Evolutionary conservation across 139 green algal species (phyloP).

Genomic region (Closterium sp.): DNA sequence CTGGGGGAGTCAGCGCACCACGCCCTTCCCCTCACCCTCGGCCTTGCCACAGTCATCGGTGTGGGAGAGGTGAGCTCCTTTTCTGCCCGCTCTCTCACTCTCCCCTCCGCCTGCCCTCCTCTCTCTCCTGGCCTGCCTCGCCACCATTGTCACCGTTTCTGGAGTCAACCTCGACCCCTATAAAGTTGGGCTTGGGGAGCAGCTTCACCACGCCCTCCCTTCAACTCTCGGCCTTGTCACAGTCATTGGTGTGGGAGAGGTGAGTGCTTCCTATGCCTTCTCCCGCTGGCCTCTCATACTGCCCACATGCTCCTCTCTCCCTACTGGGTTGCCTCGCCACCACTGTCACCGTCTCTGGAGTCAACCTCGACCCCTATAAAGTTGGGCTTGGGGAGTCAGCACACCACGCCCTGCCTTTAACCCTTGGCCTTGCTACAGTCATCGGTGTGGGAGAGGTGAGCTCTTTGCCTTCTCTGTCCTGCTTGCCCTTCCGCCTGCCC

Average conservation of each 20-base stretch:
- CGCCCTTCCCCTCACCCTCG: constrained; percentile 16
- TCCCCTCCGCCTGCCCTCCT: background rate
- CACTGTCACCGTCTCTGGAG: background rate
- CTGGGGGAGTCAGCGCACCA: background rate
- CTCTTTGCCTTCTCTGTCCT: no score
- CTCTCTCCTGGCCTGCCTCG: constrained; percentile 14
- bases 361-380: no score
- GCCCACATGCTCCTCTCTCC: no score
- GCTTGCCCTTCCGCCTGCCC: no score
- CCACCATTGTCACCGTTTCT: constrained; percentile 19
- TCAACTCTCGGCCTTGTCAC: no score
- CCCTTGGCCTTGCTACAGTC: constrained; percentile 1
- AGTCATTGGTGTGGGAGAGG: background rate
- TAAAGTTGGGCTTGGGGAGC: background rate
- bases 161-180: constrained; percentile 41
- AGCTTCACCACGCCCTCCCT: no score
- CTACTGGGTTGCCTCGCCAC: constrained; percentile 29
- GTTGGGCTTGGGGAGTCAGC: background rate
- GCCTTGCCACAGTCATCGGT: constrained; percentile 26
- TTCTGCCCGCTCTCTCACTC: no score
- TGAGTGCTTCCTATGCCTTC: no score
- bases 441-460: constrained; percentile 34
- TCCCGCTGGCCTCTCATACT: no score
- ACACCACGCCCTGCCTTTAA: constrained; percentile 11
- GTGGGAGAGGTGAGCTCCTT: constrained; percentile 20